Base-by-base conservation (phyloP, 83 land plant species). In the Isoetes engelmannii region DNA sequence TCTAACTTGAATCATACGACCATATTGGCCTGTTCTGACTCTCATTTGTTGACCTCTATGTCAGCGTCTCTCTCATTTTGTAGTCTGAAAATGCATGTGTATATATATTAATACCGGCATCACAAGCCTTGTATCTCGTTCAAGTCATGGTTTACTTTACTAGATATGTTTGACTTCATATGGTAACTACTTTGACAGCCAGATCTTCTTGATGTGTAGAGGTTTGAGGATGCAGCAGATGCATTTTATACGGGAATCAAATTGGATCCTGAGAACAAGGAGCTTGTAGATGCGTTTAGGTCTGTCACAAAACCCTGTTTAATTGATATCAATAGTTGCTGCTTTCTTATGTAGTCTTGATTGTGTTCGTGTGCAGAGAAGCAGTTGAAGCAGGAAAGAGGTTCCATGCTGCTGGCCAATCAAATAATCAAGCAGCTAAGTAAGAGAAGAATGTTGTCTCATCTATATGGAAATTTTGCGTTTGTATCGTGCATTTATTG, bases 161-260 rank as follows among this genome's bases (percentile, higher is more conserved):
- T 51, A 51, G 17, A 12, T 12, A 12, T 12, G 3, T 51, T 51
- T 51, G 17, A 51, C 55, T 17, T 51, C n/a, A n/a, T n/a, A n/a
- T n/a, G n/a, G n/a, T n/a, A 12, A 15, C 17, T 51, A 0, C 1
- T 17, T 51, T 51, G 55, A 51, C 55, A 1, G 3, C 13, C 17
- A 12, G 13, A 51, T 42, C 37, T 28, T 28, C 2, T 28, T 28
- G 37, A 28, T 28, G 37, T 28, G 37, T 28, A 92, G 97, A 82
- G 72, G 53, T 92, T 79, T 82, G 97, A 92, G 51, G 97, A 92
- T 63, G 97, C 97, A 60, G 97, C 97, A 56, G 84, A 83, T 89
- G 81, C 95, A 5, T 92, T 92, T 69, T 92, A 89, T 77, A 84
- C 85, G 64, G 97, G 97, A 21, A 91, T 92, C 28, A 66, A 61